These are phyloP conservation scores for Laguncularia racemosa DNA, from an alignment of 345 rosid genomes.

Conservation along the genomic window DNA sequence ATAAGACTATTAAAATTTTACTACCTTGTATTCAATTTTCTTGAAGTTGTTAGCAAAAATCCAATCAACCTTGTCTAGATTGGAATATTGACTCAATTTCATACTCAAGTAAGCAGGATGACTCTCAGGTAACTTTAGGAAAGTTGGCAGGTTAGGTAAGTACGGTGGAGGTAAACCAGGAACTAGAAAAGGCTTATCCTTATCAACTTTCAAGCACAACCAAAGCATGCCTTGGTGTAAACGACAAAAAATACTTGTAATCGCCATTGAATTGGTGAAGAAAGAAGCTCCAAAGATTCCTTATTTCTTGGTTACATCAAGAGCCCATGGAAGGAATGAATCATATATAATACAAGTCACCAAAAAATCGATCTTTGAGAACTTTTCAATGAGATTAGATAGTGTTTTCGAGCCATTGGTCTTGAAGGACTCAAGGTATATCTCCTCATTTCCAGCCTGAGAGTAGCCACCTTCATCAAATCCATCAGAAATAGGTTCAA, in stretches of 20 bases:
- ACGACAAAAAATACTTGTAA: conserved; percentile 32
- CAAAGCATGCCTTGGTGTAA: conserved; percentile 28
- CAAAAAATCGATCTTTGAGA: conserved; percentile 19
- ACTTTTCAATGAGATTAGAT: conserved; percentile 32
- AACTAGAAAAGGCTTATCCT: conserved; percentile 20
- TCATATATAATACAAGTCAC: conserved; percentile 55
- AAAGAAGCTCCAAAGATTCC: conserved; percentile 50
- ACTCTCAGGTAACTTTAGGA: conserved; percentile 30
- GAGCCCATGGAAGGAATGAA: conserved; percentile 73
- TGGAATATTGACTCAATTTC: conserved; percentile 47
- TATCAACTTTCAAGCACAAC: conserved; percentile 28
- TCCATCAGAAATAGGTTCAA: conserved; percentile 67
- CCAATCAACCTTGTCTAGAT: conserved; percentile 56
- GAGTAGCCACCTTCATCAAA: conserved; percentile 43
- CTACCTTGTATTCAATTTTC: conserved; percentile 50
- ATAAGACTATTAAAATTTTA: not conserved
- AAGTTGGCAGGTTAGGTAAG: conserved; percentile 44
- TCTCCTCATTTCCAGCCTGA: conserved; percentile 27
- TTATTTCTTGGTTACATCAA: conserved; percentile 52
- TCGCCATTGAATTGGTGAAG: conserved; percentile 59
- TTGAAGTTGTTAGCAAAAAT: conserved; percentile 45
- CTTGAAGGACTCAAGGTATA: conserved; percentile 30
- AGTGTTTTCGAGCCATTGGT: conserved; percentile 44
- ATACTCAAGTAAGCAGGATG: conserved; percentile 46
- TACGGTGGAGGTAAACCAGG: conserved; percentile 51